phyloP scores from a whole-genome alignment of 352 stramenopile species.

The Globisporangium barbulae region DNA sequence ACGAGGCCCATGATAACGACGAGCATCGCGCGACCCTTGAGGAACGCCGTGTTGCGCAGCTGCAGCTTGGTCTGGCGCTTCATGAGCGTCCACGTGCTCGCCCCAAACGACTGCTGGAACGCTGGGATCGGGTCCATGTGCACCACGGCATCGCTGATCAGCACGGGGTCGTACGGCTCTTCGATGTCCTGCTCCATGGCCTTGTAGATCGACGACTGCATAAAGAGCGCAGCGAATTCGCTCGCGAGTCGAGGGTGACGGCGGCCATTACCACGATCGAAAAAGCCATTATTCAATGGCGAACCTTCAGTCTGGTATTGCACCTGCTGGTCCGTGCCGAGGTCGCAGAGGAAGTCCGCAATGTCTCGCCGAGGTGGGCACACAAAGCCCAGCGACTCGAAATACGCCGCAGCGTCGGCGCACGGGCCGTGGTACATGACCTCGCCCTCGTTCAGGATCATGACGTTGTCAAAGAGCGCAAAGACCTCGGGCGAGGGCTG shows the following conservation, averaged over 20 bases:
- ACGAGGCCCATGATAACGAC: constrained; percentile 53
- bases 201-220: constrained; percentile 34
- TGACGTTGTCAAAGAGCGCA: constrained; percentile 91
- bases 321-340: constrained; percentile 39
- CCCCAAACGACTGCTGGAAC: constrained; percentile 45
- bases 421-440: constrained; percentile 86
- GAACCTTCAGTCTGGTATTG: constrained; percentile 27
- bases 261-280: neutral
- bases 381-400: constrained; percentile 62
- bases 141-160: constrained; percentile 74
- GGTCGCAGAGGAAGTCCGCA: constrained; percentile 89
- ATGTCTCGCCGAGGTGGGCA: constrained; percentile 68
- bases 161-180: constrained; percentile 88
- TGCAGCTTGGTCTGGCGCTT: constrained; percentile 76
- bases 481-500: constrained; percentile 92
- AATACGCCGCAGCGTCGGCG: constrained; percentile 66
- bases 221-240: constrained; percentile 48
- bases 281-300: neutral
- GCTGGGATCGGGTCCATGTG: constrained; percentile 34
- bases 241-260: constrained; percentile 24
- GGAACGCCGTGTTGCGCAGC: constrained; percentile 48
- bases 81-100: constrained; percentile 40
- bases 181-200: constrained; percentile 71
- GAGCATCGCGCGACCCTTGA: constrained; percentile 43
- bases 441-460: constrained; percentile 88